These are phyloP conservation scores for Neurospora discreta DNA, from an alignment of 495 filamentous ascomycete genomes.

Conservation along the genomic window DNA sequence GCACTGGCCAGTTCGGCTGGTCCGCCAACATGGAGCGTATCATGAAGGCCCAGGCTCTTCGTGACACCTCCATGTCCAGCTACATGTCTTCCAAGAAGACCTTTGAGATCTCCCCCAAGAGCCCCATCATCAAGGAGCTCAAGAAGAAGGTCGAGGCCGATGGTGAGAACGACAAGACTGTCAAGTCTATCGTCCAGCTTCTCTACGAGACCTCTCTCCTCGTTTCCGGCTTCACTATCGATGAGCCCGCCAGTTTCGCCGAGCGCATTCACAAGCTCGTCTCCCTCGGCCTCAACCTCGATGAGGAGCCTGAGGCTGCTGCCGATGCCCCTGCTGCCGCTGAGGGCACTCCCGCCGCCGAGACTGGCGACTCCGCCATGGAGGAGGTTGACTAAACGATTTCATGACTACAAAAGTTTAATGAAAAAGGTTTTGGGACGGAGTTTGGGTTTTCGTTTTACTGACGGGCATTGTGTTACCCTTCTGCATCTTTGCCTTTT, in stretches of 20 bases:
- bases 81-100: conserved; percentile 99
- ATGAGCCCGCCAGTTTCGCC: conserved; percentile 93
- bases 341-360: conserved; percentile 34
- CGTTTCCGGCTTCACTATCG: conserved; percentile 98
- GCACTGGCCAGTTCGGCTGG: conserved; percentile 99
- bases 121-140: conserved; percentile 93
- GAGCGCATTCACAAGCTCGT: conserved; percentile 99
- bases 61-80: conserved; percentile 97
- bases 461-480: conserved; percentile 17
- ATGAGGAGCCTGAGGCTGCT: conserved; percentile 70
- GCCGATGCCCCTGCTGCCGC: conserved; percentile 50
- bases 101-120: conserved; percentile 99
- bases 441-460: conserved; percentile 35
- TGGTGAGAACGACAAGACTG: conserved; percentile 93
- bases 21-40: conserved; percentile 99
- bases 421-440: conserved; percentile 29
- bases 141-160: conserved; percentile 97
- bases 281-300: conserved; percentile 87
- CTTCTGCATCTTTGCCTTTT: conserved; percentile 24
- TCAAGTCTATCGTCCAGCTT: conserved; percentile 96
- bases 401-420: conserved; percentile 20
- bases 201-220: conserved; percentile 97
- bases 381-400: conserved; percentile 55
- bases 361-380: conserved; percentile 49
- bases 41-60: conserved; percentile 99